Conservation (phyloP, 108 stramenopile species). For the Cyclostephanos tholiformis region DNA sequence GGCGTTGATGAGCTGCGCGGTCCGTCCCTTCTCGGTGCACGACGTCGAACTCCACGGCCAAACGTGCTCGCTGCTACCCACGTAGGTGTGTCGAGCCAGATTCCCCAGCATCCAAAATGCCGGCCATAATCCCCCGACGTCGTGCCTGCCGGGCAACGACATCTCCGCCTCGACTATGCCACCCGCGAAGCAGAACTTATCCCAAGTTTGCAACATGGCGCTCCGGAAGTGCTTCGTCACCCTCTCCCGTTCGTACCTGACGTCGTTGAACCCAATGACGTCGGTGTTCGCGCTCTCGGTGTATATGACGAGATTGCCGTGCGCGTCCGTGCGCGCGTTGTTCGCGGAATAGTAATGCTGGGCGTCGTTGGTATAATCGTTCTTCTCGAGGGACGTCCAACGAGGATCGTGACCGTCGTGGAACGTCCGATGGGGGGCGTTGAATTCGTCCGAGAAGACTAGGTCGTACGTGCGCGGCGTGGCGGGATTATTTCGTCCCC, state of each 20-base stretch:
- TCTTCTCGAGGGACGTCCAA: constrained; percentile 97
- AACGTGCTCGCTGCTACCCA: constrained; percentile 84
- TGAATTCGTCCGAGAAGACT: constrained; percentile 96
- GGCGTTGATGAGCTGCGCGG: constrained; percentile 71
- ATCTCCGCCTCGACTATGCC: constrained; percentile 93
- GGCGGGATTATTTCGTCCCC: neutral
- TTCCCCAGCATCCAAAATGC: constrained; percentile 98
- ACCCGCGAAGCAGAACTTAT: constrained; percentile 99
- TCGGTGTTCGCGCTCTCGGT: constrained; percentile 79
- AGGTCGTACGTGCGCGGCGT: constrained; percentile 50
- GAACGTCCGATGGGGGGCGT: constrained; percentile 78
- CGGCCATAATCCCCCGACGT: constrained; percentile 95
- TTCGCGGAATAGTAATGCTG: constrained; percentile 89
- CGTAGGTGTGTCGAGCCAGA: constrained; percentile 95
- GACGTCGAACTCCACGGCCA: constrained; percentile 84
- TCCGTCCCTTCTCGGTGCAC: constrained; percentile 63
- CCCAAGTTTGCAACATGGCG: constrained; percentile 97
- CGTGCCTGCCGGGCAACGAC: constrained; percentile 77
- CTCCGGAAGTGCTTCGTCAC: constrained; percentile 86
- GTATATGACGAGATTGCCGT: constrained; percentile 86
- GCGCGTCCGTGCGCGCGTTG: constrained; percentile 69
- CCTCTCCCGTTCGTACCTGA: constrained; percentile 57
- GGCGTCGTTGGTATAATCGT: constrained; percentile 97
- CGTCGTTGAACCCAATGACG: constrained; percentile 86
- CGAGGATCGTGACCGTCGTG: constrained; percentile 91